phyloP scores from a whole-genome alignment of 108 stramenopile genomes.

The Nitzschia putrida region DNA sequence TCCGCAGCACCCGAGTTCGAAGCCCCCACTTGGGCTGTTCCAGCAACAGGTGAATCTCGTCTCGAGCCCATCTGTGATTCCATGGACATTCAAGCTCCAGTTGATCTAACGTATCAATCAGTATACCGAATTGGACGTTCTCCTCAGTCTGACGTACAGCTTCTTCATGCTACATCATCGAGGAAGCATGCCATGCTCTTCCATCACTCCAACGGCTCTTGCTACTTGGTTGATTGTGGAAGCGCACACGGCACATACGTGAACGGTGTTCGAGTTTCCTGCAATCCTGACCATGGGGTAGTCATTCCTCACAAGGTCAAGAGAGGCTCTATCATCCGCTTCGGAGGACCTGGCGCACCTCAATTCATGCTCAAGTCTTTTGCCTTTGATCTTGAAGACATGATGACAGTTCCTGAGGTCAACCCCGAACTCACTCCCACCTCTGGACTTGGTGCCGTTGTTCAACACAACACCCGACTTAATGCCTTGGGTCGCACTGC shows the following conservation, averaged over 20 bases:
- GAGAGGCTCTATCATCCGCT: conserved; percentile 75
- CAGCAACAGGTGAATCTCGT: conserved; percentile 67
- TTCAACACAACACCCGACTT: conserved; percentile 50
- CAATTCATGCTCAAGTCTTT: conserved; percentile 77
- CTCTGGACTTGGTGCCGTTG: conserved; percentile 22
- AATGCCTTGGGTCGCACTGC: conserved; percentile 44
- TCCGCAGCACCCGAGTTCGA: conserved; percentile 38
- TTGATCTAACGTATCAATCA: conserved; percentile 67
- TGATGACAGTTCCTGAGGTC: conserved; percentile 10
- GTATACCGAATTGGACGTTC: conserved; percentile 73
- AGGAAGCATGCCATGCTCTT: conserved; percentile 80
- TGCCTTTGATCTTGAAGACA: conserved; percentile 49
- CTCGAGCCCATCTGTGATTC: conserved; percentile 77
- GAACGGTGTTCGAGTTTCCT: conserved; percentile 63
- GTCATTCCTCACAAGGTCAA: conserved; percentile 67
- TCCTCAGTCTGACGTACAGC: conserved; percentile 64
- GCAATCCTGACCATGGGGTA: conserved; percentile 48
- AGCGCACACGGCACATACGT: conserved; percentile 81
- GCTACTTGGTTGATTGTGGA: conserved; percentile 81
- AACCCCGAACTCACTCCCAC: conserved; percentile 10
- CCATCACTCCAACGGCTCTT: conserved; percentile 82
- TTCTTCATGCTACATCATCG: conserved; percentile 69
- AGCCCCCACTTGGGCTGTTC: conserved; percentile 79
- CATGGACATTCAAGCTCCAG: conserved; percentile 51
- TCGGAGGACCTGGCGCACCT: conserved; percentile 80